These are phyloP conservation scores for Sugiyamaella americana DNA, from an alignment of 805 yeast genomes.

Conservation along the genomic window DNA sequence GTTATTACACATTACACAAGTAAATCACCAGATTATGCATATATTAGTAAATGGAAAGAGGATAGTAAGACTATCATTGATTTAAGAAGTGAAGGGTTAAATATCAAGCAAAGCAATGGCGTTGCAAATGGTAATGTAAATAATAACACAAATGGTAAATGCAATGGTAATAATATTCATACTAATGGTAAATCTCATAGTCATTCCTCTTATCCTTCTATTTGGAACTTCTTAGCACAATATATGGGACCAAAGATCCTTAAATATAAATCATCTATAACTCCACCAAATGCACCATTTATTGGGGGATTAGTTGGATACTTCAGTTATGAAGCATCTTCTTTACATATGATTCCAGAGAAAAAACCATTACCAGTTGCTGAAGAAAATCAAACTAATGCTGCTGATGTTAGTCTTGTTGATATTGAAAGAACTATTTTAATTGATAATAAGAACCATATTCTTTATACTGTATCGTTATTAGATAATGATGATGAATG, in stretches of 20 bases:
- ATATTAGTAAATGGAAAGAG: conserved; percentile 15
- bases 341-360: conserved; percentile 32
- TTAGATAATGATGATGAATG: conserved; percentile 22
- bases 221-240: conserved; percentile 50
- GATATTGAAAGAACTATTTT: conserved; percentile 61
- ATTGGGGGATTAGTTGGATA: conserved; percentile 89
- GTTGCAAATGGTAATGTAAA: no score
- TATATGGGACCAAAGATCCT: conserved; percentile 38
- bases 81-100: background rate
- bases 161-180: no score
- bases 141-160: no score
- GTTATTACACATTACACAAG: conserved; percentile 20
- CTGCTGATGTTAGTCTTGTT: conserved; percentile 66
- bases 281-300: conserved; percentile 39
- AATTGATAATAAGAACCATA: conserved; percentile 42
- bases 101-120: background rate
- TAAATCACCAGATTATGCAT: conserved; percentile 13
- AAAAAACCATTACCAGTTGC: conserved; percentile 8
- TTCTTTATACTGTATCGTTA: conserved; percentile 50
- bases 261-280: conserved; percentile 25
- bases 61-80: background rate
- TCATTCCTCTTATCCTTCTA: background rate
- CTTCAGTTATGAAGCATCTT: conserved; percentile 73
- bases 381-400: background rate
- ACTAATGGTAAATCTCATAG: no score